A percentile compares a stretch with the other conserved stretches of the same genome.
These are phyloP conservation scores for Penicillium taxi DNA, from an alignment of 495 filamentous ascomycete genomes.

Conservation along the genomic window DNA sequence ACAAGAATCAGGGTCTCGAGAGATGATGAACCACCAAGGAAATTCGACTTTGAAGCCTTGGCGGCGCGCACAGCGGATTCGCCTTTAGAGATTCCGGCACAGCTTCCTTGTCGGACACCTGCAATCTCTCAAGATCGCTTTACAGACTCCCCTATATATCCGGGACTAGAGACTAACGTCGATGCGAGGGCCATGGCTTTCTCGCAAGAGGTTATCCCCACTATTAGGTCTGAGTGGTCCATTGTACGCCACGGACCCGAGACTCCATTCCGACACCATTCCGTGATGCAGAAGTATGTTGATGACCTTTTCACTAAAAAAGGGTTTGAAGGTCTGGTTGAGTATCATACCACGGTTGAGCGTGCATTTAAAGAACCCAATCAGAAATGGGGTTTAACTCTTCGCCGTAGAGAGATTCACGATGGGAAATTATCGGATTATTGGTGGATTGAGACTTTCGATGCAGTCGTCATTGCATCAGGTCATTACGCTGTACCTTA, in stretches of 20 bases:
- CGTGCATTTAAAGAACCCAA: conserved; percentile 24
- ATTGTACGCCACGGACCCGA: conserved; percentile 28
- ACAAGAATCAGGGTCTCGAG: conserved; percentile 33
- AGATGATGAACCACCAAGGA: conserved; percentile 22
- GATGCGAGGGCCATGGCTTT: conserved; percentile 34
- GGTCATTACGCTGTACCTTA: conserved; percentile 72
- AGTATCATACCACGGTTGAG: conserved; percentile 39
- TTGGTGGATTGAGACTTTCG: conserved; percentile 43
- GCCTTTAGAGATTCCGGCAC: conserved; percentile 37
- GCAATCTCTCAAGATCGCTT: conserved; percentile 38
- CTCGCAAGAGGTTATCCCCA: conserved; percentile 31
- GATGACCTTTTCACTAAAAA: conserved; percentile 31
- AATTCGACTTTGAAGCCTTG: conserved; percentile 33
- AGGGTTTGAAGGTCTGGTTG: conserved; percentile 27
- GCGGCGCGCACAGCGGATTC: conserved; percentile 41
- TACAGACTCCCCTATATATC: conserved; percentile 38
- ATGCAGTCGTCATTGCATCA: conserved; percentile 72
- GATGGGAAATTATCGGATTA: conserved; percentile 22
- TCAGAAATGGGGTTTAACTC: conserved; percentile 29
- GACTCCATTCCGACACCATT: conserved; percentile 33
- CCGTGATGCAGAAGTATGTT: conserved; percentile 31
- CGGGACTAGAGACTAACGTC: conserved; percentile 34
- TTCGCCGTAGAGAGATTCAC: conserved; percentile 21
- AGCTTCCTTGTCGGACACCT: conserved; percentile 39
- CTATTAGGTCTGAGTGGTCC: conserved; percentile 27